Evolutionary conservation across 805 yeast species (phyloP), one percentile per base, ranked within the genome.

Genomic region (Candida orba): DNA sequence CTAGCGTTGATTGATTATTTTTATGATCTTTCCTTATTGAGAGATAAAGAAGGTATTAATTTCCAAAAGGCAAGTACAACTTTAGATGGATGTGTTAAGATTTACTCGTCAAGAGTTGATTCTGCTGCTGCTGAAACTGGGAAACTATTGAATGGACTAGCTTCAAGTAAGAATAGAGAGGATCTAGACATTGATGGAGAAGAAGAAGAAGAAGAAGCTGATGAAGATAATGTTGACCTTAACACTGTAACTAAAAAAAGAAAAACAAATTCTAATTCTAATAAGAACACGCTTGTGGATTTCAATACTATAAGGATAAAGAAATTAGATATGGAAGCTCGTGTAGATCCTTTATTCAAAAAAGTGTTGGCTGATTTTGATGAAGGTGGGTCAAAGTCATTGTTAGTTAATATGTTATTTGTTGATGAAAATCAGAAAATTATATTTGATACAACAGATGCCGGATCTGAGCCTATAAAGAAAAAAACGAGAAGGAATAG

Each of bases 111-210:
- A 14, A 75, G 98, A 54, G 89, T 91, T 20, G 97, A 90, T 56
- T 84, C 95, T 0, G 95, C 88, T 0, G 95, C 90, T 6, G 81
- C 84, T 8, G 97, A 90, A 55, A 89, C 97, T 0, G 95, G 95
- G 2, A 79, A 80, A 53, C 68, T 91, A 44, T 64, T 89, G 31
- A 83, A 85, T 62, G 95, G 95, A 4, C 64, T 86, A 44, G 79
- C 89, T 3, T 66, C 71, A 7, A 65, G 70, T 37, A 64, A 64
- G 22, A 49, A 48, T 8, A 49, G 47, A 4, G 56, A 54, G 25
- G 57, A 18, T 6, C 6, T 44, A 6, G 57, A 49, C 15, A 55
- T 53, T 4, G 48, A 51, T 9, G 48, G 54, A 9, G 59, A 51
- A 9, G 48, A 55, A 9, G 59, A 51, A 13, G 56, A 54, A 14